Base-by-base conservation (phyloP, 257 asterid species). In the Rubia yunnanensis region DNA sequence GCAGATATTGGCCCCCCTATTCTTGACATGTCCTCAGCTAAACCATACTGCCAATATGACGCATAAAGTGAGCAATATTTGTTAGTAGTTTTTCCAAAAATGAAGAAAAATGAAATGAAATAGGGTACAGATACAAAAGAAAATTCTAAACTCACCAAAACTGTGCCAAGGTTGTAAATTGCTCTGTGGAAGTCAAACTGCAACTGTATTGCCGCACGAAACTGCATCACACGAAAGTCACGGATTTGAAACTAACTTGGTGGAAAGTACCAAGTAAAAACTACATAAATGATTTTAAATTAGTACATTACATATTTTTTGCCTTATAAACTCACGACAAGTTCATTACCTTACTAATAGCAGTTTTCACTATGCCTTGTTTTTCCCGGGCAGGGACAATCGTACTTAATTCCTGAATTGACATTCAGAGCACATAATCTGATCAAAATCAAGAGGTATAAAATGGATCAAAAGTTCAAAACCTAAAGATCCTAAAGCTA, bases 171-270 rank as follows among this genome's bases (percentile, higher is more conserved):
- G 83, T 94, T 94, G 86, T 94, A 94, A 77, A 94, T 88, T 68
- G 99, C 99, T 84, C 99, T 81, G 74, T 94, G 99, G 74, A 94
- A 94, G 83, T 94, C 99, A 79, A 90, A 94, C 74, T 90, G 99
- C 85, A 94, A 81, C 74, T 79, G 95, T 77, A 94, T 94, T 39
- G 99, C 95, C 20, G 96, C 88, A 56, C 99, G 96, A 76, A 94
- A 94, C 99, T 94, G 95, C 82, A 77, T 65, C 65, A 69, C 67
- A 68, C 44, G 69, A 54, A 38, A 65, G 7, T 39, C 46, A 3
- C 11, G 4, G 46, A 7, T n/a, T n/a, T n/a, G n/a, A n/a, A n/a
- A n/a, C n/a, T n/a, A n/a, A n/a, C n/a, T n/a, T n/a, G n/a, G n/a
- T 2, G 46, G 50, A 22, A 56, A 28, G 64, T 18, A 11, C 39